phyloP scores from a whole-genome alignment of 148 eudicot species.

The Rhododendron ovatum region DNA sequence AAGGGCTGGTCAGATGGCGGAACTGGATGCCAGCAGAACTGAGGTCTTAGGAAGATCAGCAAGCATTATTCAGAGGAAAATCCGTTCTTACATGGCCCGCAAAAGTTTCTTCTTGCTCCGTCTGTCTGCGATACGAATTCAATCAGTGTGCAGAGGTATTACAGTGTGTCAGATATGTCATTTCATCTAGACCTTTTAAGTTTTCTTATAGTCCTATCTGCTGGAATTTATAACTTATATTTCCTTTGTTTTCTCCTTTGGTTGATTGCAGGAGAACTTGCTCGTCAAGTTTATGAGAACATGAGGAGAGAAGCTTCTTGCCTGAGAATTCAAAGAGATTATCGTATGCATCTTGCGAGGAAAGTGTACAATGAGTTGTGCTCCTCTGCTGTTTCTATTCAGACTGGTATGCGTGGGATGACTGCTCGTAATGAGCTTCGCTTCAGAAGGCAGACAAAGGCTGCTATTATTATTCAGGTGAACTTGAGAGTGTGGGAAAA shows the following conservation, averaged over 20 bases:
- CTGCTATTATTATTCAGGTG: slow-evolving; percentile 86
- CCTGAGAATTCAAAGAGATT: slow-evolving; percentile 69
- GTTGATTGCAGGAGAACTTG: slow-evolving; percentile 62
- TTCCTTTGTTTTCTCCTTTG: neutral
- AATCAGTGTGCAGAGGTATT: slow-evolving; percentile 89
- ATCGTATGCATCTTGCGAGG: slow-evolving; percentile 75
- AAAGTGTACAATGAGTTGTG: slow-evolving; percentile 58
- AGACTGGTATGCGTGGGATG: slow-evolving; percentile 95
- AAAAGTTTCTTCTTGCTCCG: slow-evolving; percentile 61
- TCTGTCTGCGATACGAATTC: slow-evolving; percentile 56
- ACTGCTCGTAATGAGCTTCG: slow-evolving; percentile 86
- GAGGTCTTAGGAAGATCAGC: slow-evolving; percentile 99
- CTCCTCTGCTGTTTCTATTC: slow-evolving; percentile 67
- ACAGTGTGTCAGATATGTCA: slow-evolving; percentile 9
- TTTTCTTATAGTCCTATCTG: neutral
- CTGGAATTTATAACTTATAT: neutral
- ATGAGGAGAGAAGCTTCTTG: slow-evolving; percentile 82
- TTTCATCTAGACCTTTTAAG: slow-evolving; percentile 5
- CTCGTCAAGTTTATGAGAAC: slow-evolving; percentile 66
- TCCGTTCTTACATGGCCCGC: slow-evolving; percentile 82
- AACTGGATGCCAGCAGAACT: slow-evolving; percentile 85
- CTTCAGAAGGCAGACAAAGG: slow-evolving; percentile 70
- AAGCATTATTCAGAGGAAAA: slow-evolving; percentile 88
- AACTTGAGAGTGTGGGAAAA: neutral
- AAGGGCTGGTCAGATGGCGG: slow-evolving; percentile 99